Evolutionary conservation across 768 basidiomycete genomes (phyloP), one percentile per base, ranked within the genome.

Genomic region (Lactarius psammicola): DNA sequence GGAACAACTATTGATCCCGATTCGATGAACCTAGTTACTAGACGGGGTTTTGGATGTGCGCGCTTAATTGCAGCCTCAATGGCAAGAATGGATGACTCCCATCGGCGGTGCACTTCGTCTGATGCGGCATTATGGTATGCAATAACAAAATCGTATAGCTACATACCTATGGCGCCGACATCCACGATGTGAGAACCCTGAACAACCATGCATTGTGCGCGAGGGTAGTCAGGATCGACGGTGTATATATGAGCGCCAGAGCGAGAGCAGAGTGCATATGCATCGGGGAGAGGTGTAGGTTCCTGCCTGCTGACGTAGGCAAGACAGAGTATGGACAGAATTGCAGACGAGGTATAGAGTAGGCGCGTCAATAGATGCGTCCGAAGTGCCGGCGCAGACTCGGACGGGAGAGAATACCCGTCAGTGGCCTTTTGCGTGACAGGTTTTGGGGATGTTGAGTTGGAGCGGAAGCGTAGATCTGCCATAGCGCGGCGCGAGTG

Each of bases 1-100:
- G 90, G 91, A 54, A 91, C 81, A 53, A 90, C 75, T 60, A 88
- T 84, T 51, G 88, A 82, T 17, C 83, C 85, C 46, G 79, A 72
- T 56, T 80, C 75, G 65, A 87, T 79, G 75, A 80, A 84, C 58
- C 80, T 84, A 62, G 85, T 75, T 60, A 75, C 70, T 51, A 81
- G 68, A 71, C 71, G 70, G 69, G 71, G 65, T 62, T 67, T 60
- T 40, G 73, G 66, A 51, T 67, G 64, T 26, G 69, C 59, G 67
- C 65, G 70, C 69, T 54, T 64, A 68, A 63, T 71, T 62, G 65
- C 40, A 69, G 64, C 61, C 34, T 66, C 64, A 44, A 56, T 61
- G 49, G 56, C 67, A 46, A 71, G 72, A 66, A 68, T 70, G 63
- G 67, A 64, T 69, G 72, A 64, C 34, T 71, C 55, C 81, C 80